Evolutionary conservation across 164 flowering plant genomes (phyloP), one percentile per base, ranked within the genome.

Genomic region (Aristolochia californica): DNA sequence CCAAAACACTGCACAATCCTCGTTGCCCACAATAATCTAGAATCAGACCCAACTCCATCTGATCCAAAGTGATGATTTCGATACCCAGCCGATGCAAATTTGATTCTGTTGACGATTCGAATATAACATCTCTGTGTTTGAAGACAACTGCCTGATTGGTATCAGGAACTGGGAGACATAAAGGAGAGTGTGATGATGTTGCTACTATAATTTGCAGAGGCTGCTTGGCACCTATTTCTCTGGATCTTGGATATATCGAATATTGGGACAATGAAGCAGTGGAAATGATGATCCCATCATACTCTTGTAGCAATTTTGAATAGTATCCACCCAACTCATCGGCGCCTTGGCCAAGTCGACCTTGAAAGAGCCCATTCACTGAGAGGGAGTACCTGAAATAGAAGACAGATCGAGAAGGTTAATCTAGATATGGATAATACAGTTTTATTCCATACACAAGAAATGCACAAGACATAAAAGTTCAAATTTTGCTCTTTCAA

Each of bases 141-240:
- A 88, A 77, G 27, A 87, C 63, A 24, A 79, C 72, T 27, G 52
- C 68, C 44, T 73, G 75, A 14, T 55, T 48, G 12, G 66, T 55
- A 16, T 64, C 45, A 24, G 26, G 10, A 45, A 16, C 20, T 40
- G 77, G 74, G 45, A 74, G 57, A 25, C 70, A 60, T 27, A 62
- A 38, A 2, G 56, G 68, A 48, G 74, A 60, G 66, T 28, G 53
- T 34, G 75, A 60, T 67, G 40, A 21, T 50, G 58, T 74, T 49
- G 77, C 75, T 55, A 80, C 45, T 57, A 87, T 53, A 48, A 89
- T 76, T 44, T 62, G 67, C 48, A 77, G 56, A 18, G 95, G 97
- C 65, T 87, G 99, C 51, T 76, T 88, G 60, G 91, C 91, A 56
- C 78, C 81, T 15, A 80, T 78, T 70, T 93, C 95, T 59, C 74